Percentiles rank a stretch among this genome's conserved stretches.
Conservation (phyloP, 2,329 filamentous ascomycete species). For the Myriosclerotinia curreyana region DNA sequence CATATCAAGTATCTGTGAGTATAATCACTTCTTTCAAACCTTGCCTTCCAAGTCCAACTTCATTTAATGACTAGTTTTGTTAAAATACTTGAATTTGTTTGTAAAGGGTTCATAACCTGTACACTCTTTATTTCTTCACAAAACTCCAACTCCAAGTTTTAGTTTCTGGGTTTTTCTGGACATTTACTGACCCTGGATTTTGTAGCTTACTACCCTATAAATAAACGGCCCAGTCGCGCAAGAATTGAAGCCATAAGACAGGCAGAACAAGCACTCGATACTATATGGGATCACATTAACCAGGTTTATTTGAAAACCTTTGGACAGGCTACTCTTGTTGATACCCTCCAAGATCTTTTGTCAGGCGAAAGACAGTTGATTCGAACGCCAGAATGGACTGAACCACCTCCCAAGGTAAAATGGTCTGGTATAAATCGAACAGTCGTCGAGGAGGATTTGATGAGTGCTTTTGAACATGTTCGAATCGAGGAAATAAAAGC, state of each 20-base stretch:
- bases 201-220: neutral
- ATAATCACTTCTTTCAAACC: no score
- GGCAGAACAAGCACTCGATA: neutral
- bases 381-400: conserved; percentile 3
- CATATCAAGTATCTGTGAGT: no score
- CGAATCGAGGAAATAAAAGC: neutral
- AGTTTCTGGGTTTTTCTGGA: no score
- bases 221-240: neutral
- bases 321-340: neutral
- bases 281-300: neutral
- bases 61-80: no score
- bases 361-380: neutral
- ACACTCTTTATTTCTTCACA: no score
- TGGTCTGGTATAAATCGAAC: no score
- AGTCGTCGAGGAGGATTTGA: no score
- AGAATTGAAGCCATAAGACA: neutral
- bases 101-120: no score
- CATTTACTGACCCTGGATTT: neutral
- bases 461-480: neutral
- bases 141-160: no score
- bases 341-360: neutral
- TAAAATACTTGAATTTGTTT: no score
- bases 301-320: neutral
- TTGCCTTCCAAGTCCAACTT: no score
- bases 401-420: neutral